Evolutionary conservation across 2,329 filamentous ascomycete species (phyloP), one percentile per base, ranked within the genome.

Genomic region (Aureobasidium sp.): DNA sequence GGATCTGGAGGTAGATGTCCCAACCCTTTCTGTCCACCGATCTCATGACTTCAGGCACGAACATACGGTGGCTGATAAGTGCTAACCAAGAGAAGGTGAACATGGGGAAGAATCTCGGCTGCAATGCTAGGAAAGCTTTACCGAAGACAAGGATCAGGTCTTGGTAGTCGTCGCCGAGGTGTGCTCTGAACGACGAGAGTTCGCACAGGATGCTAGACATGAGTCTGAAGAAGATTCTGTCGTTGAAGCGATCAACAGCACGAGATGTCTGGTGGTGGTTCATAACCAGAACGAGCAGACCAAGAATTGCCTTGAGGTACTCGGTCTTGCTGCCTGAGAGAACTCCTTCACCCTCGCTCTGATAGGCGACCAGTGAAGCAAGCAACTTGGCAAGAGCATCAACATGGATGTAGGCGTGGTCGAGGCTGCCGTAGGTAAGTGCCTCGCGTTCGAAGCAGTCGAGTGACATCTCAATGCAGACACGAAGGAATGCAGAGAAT

Each of bases 171-270:
- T 70, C 64, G 10, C 65, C 63, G 3, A 70, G 49, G 13, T 67
- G 66, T 13, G 65, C 59, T 40, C 65, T 65, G 55, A 65, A 62
- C 9, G 60, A 65, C 38, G 69, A 64, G 60, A 93, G 81, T 66
- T 94, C 87, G 71, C 88, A 89, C 4, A 99, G 80, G 50, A 96
- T 80, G 68, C 88, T 82, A 0, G 90, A 93, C 70, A 96, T 88
- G 43, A 99, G 80, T 47, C 93, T 86, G 81, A 92, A 94, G 78
- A 96, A 97, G 31, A 95, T 86, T 63, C 90, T 86, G 69, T 93
- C 88, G 68, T 90, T 93, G 77, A 95, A 92, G 40, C 81, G 82
- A 58, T 96, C 91, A 4, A 85, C 88, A n/a, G 55, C 10, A 47
- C 87, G 84, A 73, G 86, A 89, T 60, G 88, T 81, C 68, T 95